Percentiles rank a stretch among this genome's conserved stretches.
Conservation (phyloP, 1,284 basidiomycete genomes). For the Cutaneotrichosporon arboriforme region DNA sequence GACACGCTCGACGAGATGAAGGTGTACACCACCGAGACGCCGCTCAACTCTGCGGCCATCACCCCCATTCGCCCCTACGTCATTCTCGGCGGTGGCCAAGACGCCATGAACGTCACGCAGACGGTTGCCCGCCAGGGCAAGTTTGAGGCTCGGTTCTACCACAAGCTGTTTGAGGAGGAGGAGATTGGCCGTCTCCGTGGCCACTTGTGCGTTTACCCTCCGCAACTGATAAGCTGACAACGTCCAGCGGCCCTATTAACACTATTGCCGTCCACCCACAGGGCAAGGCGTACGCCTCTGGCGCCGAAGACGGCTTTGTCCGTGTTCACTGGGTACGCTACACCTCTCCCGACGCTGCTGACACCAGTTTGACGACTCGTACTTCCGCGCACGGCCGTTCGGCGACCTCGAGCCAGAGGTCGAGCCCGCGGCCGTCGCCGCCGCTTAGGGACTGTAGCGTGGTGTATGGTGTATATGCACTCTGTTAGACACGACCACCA, state of each 20-base stretch:
- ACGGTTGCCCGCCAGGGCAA: conserved; percentile 90
- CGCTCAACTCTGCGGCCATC: conserved; percentile 88
- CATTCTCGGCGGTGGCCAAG: conserved; percentile 91
- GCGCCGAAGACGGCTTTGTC: conserved; percentile 94
- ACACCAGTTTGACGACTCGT: conserved; percentile 76
- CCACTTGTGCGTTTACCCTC: conserved; percentile 51
- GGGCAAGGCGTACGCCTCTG: conserved; percentile 85
- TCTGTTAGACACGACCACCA: neutral
- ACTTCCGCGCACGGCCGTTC: conserved; percentile 82
- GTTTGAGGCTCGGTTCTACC: conserved; percentile 98
- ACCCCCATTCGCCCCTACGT: conserved; percentile 82
- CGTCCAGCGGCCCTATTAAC: conserved; percentile 75
- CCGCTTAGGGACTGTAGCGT: conserved; percentile 11
- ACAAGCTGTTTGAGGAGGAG: conserved; percentile 88
- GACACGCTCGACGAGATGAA: conserved; percentile 86
- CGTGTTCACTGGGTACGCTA: conserved; percentile 64
- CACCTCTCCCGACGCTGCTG: neutral
- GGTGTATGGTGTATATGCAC: conserved; percentile 12
- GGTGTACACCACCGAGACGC: conserved; percentile 88
- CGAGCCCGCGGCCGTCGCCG: conserved; percentile 26
- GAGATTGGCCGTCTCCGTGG: conserved; percentile 95
- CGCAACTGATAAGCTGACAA: neutral
- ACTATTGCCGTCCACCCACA: conserved; percentile 93
- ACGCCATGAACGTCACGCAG: conserved; percentile 96
- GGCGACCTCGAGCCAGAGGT: conserved; percentile 74